Conservation (phyloP, 768 basidiomycete genomes). For the Mycena floridula region DNA sequence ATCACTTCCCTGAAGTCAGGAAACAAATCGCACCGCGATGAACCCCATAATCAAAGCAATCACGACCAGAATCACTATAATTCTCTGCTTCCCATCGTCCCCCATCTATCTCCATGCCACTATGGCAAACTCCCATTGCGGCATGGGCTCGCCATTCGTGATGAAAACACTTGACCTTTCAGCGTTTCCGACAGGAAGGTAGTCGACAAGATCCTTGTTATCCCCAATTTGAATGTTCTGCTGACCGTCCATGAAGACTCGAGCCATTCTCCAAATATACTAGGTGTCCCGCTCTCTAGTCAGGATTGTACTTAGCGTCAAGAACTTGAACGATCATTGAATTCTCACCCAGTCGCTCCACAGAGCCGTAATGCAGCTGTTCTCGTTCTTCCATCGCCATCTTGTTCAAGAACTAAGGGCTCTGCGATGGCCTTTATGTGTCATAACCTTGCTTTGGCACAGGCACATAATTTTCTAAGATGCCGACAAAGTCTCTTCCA, state of each 20-base stretch:
- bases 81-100: conserved; percentile 16
- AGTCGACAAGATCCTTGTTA: conserved; percentile 48
- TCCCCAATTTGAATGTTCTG: conserved; percentile 1
- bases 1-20: not conserved
- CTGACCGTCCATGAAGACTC: not conserved
- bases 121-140: conserved; percentile 45
- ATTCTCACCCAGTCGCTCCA: not conserved
- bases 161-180: conserved; percentile 55
- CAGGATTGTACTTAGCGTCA: not conserved
- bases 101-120: conserved; percentile 33
- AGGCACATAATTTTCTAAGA: not conserved
- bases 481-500: not conserved
- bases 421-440: not conserved
- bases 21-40: not conserved
- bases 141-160: conserved; percentile 49
- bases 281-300: not conserved
- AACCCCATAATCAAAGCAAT: conserved; percentile 35
- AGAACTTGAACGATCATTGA: not conserved
- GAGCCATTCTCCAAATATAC: not conserved
- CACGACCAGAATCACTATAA: conserved; percentile 23
- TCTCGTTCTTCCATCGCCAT: not conserved
- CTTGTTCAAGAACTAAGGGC: not conserved
- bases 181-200: conserved; percentile 52
- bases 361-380: not conserved
- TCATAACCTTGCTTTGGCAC: not conserved